Base-by-base conservation (phyloP, 1,284 basidiomycete genomes). In the Hemileia vastatrix region DNA sequence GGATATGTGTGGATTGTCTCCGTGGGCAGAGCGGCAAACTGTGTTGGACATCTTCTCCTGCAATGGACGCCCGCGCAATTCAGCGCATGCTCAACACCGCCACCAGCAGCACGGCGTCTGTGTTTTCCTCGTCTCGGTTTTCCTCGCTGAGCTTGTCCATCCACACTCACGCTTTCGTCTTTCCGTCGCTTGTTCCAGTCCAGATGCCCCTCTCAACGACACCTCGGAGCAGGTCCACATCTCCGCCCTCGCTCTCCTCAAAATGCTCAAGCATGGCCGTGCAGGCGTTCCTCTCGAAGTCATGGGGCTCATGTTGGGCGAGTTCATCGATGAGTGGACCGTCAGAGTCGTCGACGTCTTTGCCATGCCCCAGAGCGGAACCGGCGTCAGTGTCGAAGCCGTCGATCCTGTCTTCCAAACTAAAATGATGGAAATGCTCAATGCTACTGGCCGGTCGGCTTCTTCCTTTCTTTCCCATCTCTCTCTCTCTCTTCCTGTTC, bases 211-310 rank as follows among this genome's bases (percentile, higher is more conserved):
- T 2, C 52, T 61, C 8, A 70, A 68, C 40, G 73, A 75, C 63
- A 73, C 72, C 48, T 90, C 91, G 76, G 92, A 96, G 80, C 90
- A 91, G 67, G 91, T 97, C 65, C 90, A 95, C 77, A 96, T 97
- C 72, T 94, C 91, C 15, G 91, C 90, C 6, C 79, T 97, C 1
- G 93, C 92, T 18, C 80, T 97, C 13, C 80, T 97, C 60, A 96
- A 96, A 91, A 99, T 99, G 95, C 81, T 99, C 69, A 99, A 99
- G 79, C 95, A 99, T 76, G 95, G 95, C 18, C 86, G 95, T 59
- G 94, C 95, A 31, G 95, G 95, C 70, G 95, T 98, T 40, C 95
- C 95, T 9, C 95, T 99, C 89, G 95, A 99, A 79, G 95, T 99
- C 71, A 98, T 99, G 95, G 95, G 95, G 69, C 84, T 98, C 63